These are phyloP conservation scores for Candida ficus DNA, from an alignment of 805 yeast genomes.

Conservation along the genomic window DNA sequence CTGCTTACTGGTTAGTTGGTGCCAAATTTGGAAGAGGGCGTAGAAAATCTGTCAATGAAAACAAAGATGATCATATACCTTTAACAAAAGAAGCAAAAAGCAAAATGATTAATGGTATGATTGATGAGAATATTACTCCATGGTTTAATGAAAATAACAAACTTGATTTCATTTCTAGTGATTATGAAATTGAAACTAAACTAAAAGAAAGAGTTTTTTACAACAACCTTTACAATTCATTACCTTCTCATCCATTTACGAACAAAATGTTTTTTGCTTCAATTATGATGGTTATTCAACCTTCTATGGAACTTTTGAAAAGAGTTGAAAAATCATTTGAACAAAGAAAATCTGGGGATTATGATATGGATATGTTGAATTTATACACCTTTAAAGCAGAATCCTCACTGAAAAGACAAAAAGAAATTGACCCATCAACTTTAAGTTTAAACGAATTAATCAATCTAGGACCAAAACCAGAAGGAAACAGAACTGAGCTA, in stretches of 20 bases:
- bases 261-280: conserved; percentile 31
- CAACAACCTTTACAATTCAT: conserved; percentile 30
- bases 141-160: background rate
- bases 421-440: conserved; percentile 1
- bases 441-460: conserved; percentile 18
- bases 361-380: conserved; percentile 50
- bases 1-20: conserved; percentile 36
- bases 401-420: conserved; percentile 14
- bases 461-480: background rate
- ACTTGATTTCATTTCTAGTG: background rate
- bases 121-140: conserved; percentile 4
- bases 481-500: background rate
- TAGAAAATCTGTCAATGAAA: background rate
- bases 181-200: background rate
- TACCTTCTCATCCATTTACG: conserved; percentile 31
- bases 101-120: background rate
- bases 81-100: conserved; percentile 1
- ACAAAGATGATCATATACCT: background rate
- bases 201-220: conserved; percentile 10
- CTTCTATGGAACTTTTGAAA: conserved; percentile 28
- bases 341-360: conserved; percentile 31
- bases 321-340: conserved; percentile 20
- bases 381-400: conserved; percentile 31
- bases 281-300: conserved; percentile 55
- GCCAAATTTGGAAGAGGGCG: conserved; percentile 17